A percentile compares a stretch with the other conserved stretches of the same genome.
phyloP scores from a whole-genome alignment of 345 rosid genomes.

The Gossypium anomalum region DNA sequence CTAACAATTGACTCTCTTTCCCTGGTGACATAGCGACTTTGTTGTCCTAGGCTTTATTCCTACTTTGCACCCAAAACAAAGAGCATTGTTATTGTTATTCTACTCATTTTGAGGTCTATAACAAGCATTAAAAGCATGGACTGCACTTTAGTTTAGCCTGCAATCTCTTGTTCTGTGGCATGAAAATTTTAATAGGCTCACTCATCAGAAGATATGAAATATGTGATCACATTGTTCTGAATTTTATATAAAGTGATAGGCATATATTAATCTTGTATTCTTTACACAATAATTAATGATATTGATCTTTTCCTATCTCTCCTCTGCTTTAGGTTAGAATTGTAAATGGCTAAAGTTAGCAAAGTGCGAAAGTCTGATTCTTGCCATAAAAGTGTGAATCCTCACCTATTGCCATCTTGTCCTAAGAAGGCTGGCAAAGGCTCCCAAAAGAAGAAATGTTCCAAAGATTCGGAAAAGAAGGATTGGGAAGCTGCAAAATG shows the following conservation, averaged over 20 bases:
- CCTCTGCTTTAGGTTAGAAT: conserved; percentile 19
- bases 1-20: neutral
- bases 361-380: conserved; percentile 34
- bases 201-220: neutral
- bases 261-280: conserved; percentile 9
- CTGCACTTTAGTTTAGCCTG: neutral
- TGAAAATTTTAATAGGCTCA: neutral
- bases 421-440: conserved; percentile 33
- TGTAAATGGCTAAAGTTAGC: conserved; percentile 54
- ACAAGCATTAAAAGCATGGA: neutral
- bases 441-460: conserved; percentile 23
- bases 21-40: neutral
- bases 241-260: neutral
- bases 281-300: neutral
- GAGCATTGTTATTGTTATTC: neutral
- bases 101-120: neutral
- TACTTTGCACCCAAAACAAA: neutral
- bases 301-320: neutral
- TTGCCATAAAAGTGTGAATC: conserved; percentile 19
- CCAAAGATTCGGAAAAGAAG: conserved; percentile 43
- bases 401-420: conserved; percentile 33
- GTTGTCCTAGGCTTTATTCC: neutral
- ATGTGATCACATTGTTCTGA: neutral
- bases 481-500: conserved; percentile 69
- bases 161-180: neutral